These are phyloP conservation scores for Cadophora sp. DNA, from an alignment of 2,329 filamentous ascomycete genomes.

Conservation along the genomic window DNA sequence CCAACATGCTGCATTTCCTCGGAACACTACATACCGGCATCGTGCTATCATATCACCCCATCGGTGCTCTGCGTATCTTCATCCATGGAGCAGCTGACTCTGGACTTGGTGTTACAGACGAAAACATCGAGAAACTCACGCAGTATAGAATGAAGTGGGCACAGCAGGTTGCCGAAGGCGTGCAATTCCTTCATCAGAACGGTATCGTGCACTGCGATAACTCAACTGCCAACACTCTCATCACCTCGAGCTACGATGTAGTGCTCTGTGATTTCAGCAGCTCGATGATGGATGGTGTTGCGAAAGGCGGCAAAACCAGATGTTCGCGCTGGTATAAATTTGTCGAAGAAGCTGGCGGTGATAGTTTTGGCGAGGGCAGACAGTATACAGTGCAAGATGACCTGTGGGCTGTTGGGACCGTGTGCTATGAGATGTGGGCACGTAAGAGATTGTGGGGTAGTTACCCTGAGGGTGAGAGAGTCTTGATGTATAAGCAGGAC, in stretches of 20 bases:
- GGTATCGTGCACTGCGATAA: constrained; percentile 22
- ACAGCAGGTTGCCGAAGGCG: constrained; percentile 16
- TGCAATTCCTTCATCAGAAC: constrained; percentile 20
- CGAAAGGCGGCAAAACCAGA: constrained; percentile 3
- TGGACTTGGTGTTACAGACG: constrained; percentile 9
- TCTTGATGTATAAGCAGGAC: constrained; percentile 3
- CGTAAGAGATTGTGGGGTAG: constrained; percentile 14
- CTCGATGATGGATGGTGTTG: constrained; percentile 13
- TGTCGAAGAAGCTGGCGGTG: constrained; percentile 3
- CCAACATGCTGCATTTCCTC: constrained; percentile 11
- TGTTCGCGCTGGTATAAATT: constrained; percentile 22
- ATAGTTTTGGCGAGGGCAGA: constrained; percentile 11
- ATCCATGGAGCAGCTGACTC: constrained; percentile 18
- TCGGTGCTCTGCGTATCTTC: constrained; percentile 11
- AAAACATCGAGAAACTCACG: constrained; percentile 3
- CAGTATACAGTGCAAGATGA: constrained; percentile 19
- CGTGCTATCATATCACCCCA: constrained; percentile 15
- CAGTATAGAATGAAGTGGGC: constrained; percentile 15
- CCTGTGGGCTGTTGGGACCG: constrained; percentile 12
- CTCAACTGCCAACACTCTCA: constrained; percentile 21
- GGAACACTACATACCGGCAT: constrained; percentile 17
- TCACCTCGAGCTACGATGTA: constrained; percentile 19
- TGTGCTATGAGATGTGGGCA: constrained; percentile 22
- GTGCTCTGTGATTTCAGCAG: constrained; percentile 23
- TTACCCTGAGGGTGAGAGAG: constrained; percentile 11